Percentiles rank a stretch among this genome's conserved stretches.
phyloP scores from a whole-genome alignment of 768 basidiomycete species.

The Suillus bovinus region DNA sequence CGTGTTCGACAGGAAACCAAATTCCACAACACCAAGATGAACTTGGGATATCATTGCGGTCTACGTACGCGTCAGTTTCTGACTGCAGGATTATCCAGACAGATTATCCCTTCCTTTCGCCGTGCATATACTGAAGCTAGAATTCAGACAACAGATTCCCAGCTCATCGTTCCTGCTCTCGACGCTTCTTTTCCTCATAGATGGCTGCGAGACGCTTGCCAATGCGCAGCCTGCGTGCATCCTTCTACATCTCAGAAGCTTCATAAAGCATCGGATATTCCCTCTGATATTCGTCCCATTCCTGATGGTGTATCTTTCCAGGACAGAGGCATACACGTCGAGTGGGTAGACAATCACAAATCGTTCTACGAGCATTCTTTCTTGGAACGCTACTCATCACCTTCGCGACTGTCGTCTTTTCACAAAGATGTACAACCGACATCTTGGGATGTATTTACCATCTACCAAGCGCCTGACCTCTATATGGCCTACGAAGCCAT shows the following conservation, averaged over 20 bases:
- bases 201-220: constrained; percentile 88
- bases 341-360: constrained; percentile 61
- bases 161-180: constrained; percentile 28
- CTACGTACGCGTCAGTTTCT: neutral
- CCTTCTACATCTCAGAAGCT: constrained; percentile 79
- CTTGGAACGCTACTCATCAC: constrained; percentile 48
- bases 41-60: neutral
- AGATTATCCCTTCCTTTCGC: neutral
- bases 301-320: constrained; percentile 42
- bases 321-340: constrained; percentile 46
- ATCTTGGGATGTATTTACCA: constrained; percentile 47
- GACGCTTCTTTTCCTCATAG: constrained; percentile 56
- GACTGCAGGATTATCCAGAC: neutral
- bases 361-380: constrained; percentile 55
- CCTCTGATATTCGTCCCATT: constrained; percentile 46
- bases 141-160: neutral
- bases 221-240: constrained; percentile 71
- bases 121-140: neutral
- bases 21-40: constrained; percentile 2
- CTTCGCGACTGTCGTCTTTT: constrained; percentile 37
- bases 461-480: constrained; percentile 42
- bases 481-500: constrained; percentile 58
- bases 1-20: no score
- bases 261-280: constrained; percentile 66
- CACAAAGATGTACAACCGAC: constrained; percentile 42